Evolutionary conservation across 2,329 filamentous ascomycete species (phyloP).

Genomic region (Fulvia fulva): DNA sequence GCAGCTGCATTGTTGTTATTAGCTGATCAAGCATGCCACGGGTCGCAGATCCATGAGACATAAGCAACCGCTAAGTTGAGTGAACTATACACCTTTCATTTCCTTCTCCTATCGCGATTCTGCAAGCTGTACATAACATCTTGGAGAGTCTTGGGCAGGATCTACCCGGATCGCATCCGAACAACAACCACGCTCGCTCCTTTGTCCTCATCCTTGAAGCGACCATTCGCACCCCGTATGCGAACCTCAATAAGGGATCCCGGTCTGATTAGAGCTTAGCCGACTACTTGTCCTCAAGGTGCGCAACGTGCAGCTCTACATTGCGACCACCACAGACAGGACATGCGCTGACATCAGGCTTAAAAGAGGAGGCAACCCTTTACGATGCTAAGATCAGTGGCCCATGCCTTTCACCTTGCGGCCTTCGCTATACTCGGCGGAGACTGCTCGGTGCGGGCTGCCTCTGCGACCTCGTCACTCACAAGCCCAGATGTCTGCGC

Average conservation of each 20-base stretch:
- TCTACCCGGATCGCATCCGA: neutral
- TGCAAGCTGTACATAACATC: slow-evolving; percentile 1
- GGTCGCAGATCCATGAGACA: no score
- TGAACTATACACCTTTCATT: neutral
- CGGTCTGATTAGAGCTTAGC: slow-evolving; percentile 2
- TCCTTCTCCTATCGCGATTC: neutral
- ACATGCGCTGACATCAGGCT: slow-evolving; percentile 20
- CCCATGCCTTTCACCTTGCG: slow-evolving; percentile 54
- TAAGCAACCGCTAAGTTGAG: neutral
- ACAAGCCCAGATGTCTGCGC: slow-evolving; percentile 50
- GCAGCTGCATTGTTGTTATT: neutral
- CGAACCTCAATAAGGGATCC: slow-evolving; percentile 17
- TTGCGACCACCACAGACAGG: neutral
- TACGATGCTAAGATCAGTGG: slow-evolving; percentile 24
- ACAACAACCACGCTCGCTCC: neutral
- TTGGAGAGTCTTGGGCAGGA: neutral
- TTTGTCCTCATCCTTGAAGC: slow-evolving; percentile 10
- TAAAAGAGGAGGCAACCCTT: slow-evolving; percentile 8
- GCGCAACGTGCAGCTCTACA: slow-evolving; percentile 4
- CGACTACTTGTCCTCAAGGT: slow-evolving; percentile 9
- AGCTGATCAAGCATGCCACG: neutral
- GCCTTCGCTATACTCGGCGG: slow-evolving; percentile 55
- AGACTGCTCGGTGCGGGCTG: slow-evolving; percentile 38
- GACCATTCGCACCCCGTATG: slow-evolving; percentile 6
- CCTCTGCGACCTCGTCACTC: slow-evolving; percentile 36